These are phyloP conservation scores for Rhizopogon vulgaris DNA, from an alignment of 768 basidiomycete genomes.

Conservation along the genomic window DNA sequence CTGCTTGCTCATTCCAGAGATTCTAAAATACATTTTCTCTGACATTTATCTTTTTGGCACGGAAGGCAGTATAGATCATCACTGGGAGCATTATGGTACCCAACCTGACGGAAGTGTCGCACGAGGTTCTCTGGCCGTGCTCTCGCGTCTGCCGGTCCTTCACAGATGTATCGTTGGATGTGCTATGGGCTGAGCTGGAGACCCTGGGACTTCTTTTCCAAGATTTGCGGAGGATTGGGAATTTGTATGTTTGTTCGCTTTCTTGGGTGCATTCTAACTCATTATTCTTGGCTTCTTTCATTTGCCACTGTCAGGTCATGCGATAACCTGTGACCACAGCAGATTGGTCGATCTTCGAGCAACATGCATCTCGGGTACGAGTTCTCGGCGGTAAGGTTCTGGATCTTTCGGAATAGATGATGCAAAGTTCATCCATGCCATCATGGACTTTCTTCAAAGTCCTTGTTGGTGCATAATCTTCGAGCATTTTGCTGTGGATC, in stretches of 20 bases:
- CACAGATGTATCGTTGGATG: constrained; percentile 8
- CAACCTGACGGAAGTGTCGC: no score
- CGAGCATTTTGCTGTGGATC: neutral
- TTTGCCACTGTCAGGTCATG: neutral
- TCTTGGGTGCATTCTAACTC: neutral
- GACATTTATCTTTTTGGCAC: no score
- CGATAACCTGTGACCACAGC: neutral
- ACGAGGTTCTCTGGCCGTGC: neutral
- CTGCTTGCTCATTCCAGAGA: no score
- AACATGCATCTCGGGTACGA: neutral
- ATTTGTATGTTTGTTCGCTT: neutral
- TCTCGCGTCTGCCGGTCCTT: constrained; percentile 7
- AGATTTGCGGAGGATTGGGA: neutral
- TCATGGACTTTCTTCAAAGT: neutral
- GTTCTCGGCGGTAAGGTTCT: neutral
- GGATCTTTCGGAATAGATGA: neutral
- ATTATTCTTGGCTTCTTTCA: no score
- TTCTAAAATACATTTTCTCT: no score
- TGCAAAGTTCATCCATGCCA: neutral
- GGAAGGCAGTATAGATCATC: no score
- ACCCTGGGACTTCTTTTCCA: constrained; percentile 8
- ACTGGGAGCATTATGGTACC: no score
- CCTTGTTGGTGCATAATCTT: neutral
- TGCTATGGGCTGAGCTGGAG: constrained; percentile 9
- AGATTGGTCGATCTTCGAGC: neutral